A percentile compares a stretch with the other conserved stretches of the same genome.
Conservation (phyloP, 2,329 filamentous ascomycete genomes). For the Exserohilum rostratum region DNA sequence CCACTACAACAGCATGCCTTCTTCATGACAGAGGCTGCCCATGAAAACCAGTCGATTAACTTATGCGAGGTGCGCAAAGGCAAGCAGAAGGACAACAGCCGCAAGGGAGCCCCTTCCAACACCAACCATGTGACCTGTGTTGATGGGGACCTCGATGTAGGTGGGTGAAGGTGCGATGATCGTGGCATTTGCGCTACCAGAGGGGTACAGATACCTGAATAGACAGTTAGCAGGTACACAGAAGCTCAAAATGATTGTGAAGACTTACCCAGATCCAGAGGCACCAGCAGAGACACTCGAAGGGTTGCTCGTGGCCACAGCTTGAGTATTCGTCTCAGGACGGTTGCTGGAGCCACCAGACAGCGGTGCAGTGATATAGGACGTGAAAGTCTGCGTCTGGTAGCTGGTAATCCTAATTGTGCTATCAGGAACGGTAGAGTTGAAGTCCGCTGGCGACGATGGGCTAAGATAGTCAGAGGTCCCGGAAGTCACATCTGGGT, state of each 20-base stretch:
- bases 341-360: slow-evolving; percentile 11
- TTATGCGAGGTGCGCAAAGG: slow-evolving; percentile 37
- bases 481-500: slow-evolving; percentile 12
- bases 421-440: slow-evolving; percentile 19
- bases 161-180: slow-evolving; percentile 32
- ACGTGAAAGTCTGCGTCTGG: slow-evolving; percentile 30
- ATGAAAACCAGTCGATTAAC: background rate
- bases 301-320: slow-evolving; percentile 25
- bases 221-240: slow-evolving; percentile 7
- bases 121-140: slow-evolving; percentile 29
- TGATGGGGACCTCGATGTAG: slow-evolving; percentile 31
- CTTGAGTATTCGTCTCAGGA: slow-evolving; percentile 24
- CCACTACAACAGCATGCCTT: slow-evolving; percentile 19
- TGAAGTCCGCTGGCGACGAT: slow-evolving; percentile 7
- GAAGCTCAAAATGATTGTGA: background rate
- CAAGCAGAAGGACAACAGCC: slow-evolving; percentile 36
- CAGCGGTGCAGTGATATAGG: slow-evolving; percentile 22
- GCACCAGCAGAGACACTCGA: slow-evolving; percentile 26
- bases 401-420: slow-evolving; percentile 36
- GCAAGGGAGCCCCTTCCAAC: slow-evolving; percentile 32
- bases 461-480: slow-evolving; percentile 20
- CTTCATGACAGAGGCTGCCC: slow-evolving; percentile 7
- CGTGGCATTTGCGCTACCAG: slow-evolving; percentile 30
- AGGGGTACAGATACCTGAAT: slow-evolving; percentile 24
- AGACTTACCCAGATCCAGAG: slow-evolving; percentile 36